A percentile compares a stretch with the other conserved stretches of the same genome.
Evolutionary conservation across 805 yeast species (phyloP).

Genomic region (Candida loeiensis): DNA sequence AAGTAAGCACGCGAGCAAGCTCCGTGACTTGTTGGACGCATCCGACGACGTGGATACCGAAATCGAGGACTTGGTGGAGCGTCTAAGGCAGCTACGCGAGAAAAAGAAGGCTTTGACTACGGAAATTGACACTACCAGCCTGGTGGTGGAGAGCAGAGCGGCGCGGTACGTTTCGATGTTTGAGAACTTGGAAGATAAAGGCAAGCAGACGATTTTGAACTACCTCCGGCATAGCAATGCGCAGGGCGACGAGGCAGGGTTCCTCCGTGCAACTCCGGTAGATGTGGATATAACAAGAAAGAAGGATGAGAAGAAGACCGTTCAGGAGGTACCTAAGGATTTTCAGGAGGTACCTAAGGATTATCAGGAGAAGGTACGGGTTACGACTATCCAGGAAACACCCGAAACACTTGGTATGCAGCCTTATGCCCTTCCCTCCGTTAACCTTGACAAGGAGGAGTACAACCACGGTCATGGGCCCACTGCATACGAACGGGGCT

Average conservation of each 20-base stretch:
- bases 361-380: not conserved
- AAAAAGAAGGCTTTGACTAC: conserved; percentile 31
- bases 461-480: conserved; percentile 22
- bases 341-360: not conserved
- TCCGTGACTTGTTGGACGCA: conserved; percentile 32
- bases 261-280: conserved; percentile 21
- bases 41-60: conserved; percentile 32
- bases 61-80: conserved; percentile 35
- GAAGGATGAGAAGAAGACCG: not conserved
- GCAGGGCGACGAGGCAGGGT: conserved; percentile 13
- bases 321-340: no score
- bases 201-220: conserved; percentile 28
- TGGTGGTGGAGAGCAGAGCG: conserved; percentile 47
- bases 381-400: not conserved
- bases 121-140: conserved; percentile 46
- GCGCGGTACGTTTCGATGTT: conserved; percentile 43
- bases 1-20: conserved; percentile 42
- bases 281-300: conserved; percentile 16
- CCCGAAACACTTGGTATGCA: conserved; percentile 1
- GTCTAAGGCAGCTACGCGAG: conserved; percentile 27
- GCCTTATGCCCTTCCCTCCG: not conserved
- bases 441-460: conserved; percentile 5
- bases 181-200: conserved; percentile 36
- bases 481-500: conserved; percentile 35
- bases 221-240: conserved; percentile 25